Evolutionary conservation across 257 asterid genomes (phyloP), one percentile per base, ranked within the genome.

Genomic region (Penstemon eatonii): DNA sequence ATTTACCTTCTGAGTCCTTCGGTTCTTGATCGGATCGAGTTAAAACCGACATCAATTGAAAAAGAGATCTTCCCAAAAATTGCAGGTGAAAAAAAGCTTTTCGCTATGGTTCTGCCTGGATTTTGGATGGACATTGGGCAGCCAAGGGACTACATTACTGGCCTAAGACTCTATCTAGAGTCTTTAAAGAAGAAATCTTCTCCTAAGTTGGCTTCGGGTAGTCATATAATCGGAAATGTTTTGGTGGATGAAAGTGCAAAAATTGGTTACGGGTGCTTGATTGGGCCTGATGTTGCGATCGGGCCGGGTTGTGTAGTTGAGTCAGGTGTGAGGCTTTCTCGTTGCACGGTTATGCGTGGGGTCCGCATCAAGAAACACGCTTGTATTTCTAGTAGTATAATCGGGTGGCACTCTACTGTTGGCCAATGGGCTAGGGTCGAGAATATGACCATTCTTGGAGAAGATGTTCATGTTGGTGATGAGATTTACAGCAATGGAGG

Each of bases 91-190:
- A 89, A 85, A 63, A 81, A 81, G 66, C 88, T 89, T 39, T 84
- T 71, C 4, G 97, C 95, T 0, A 91, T 89, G 97, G 91, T 91
- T 57, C 75, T 91, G 36, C 89, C 97, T 0, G 96, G 97, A 5
- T 91, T 91, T 64, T 91, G 96, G 97, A 91, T 91, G 97, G 97
- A 92, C 90, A 81, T 92, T 13, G 97, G 96, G 13, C 98, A 92
- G 79, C 98, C 97, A 4, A 81, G 85, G 79, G 97, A 91, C 42
- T 91, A 91, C 82, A 91, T 89, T 51, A 80, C 87, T 3, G 96
- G 97, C 63, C 79, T 91, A 67, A 73, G 91, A 68, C 84, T 91
- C 68, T 91, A 89, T 78, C 66, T 91, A 10, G 91, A 81, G 57
- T 91, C 97, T 59, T 65, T 91, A 65, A 80, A 79, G 61, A 89